Evolutionary conservation across 805 yeast species (phyloP).

Genomic region (Pichia deserticola): DNA sequence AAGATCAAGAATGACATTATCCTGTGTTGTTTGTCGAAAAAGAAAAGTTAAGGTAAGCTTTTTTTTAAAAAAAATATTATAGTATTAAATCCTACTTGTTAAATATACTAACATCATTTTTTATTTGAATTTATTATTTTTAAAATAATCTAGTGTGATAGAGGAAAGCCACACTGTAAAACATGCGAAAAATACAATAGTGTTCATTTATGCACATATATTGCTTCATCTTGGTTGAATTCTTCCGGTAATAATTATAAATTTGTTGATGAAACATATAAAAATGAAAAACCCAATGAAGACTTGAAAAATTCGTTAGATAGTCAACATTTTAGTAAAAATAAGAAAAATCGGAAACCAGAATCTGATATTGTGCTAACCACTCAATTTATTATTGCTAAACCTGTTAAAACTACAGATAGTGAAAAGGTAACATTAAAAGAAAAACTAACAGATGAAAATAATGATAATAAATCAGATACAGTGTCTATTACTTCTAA

Average conservation of each 20-base stretch:
- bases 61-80: not conserved
- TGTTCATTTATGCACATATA: conserved; percentile 25
- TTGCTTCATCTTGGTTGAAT: conserved; percentile 26
- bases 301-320: too few relatives aligned
- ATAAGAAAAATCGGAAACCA: too few relatives aligned
- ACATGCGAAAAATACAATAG: conserved; percentile 26
- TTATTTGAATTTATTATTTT: too few relatives aligned
- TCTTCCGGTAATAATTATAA: conserved; percentile 5
- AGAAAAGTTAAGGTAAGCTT: conserved; percentile 36
- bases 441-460: too few relatives aligned
- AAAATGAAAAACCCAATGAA: too few relatives aligned
- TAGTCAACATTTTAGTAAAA: too few relatives aligned
- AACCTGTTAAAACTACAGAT: too few relatives aligned
- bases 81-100: not conserved
- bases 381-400: too few relatives aligned
- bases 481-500: too few relatives aligned
- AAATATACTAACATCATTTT: conserved; percentile 15
- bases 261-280: not conserved
- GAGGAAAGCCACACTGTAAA: conserved; percentile 28
- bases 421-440: too few relatives aligned
- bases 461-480: too few relatives aligned
- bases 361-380: too few relatives aligned
- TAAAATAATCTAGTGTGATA: conserved; percentile 25
- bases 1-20: conserved; percentile 37
- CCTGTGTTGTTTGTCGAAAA: conserved; percentile 41